Conservation (phyloP, 768 basidiomycete species). For the Lentinula sp. region DNA sequence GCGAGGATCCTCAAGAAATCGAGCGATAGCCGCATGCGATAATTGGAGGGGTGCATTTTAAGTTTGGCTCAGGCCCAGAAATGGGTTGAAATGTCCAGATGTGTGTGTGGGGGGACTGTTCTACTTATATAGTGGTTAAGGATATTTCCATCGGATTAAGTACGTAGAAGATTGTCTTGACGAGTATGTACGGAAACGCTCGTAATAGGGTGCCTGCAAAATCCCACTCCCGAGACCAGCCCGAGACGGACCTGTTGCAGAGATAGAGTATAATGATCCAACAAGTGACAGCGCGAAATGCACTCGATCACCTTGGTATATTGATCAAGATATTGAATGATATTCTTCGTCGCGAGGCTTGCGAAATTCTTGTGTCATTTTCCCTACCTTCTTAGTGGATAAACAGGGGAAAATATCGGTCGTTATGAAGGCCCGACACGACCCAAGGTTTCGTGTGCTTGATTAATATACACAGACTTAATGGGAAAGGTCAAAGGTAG, state of each 20-base stretch:
- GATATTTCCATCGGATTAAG: neutral
- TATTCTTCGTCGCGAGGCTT: neutral
- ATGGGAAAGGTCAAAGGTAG: neutral
- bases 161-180: neutral
- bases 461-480: neutral
- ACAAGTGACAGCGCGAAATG: neutral
- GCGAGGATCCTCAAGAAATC: slow-evolving; percentile 38
- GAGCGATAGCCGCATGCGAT: slow-evolving; percentile 42
- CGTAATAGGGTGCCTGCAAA: neutral
- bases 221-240: neutral
- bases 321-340: neutral
- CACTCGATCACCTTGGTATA: neutral
- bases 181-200: neutral
- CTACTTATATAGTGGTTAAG: neutral
- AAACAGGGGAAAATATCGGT: neutral
- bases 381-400: neutral
- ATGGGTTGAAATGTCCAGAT: neutral
- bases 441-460: neutral
- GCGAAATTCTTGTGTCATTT: neutral
- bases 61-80: neutral
- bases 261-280: neutral
- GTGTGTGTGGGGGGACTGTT: neutral
- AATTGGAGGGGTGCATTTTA: slow-evolving; percentile 35
- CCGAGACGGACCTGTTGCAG: neutral
- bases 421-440: neutral